A percentile compares a stretch with the other conserved stretches of the same genome.
These are phyloP conservation scores for Syzygium grande DNA, from an alignment of 345 rosid genomes.

Conservation along the genomic window DNA sequence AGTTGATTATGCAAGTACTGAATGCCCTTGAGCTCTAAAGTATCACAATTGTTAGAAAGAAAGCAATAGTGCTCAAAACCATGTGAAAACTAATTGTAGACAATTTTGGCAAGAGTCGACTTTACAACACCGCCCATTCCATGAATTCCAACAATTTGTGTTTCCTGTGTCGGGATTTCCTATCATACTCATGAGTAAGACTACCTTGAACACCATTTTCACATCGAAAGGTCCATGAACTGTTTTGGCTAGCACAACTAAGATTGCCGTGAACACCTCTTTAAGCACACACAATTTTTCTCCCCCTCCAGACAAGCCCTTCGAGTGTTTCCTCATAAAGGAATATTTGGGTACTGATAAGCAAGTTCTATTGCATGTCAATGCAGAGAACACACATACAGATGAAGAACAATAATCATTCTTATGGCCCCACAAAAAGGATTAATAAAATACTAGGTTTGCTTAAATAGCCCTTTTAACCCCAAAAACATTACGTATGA, in stretches of 20 bases:
- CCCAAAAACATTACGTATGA: neutral
- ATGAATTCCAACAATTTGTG: neutral
- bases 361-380: neutral
- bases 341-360: neutral
- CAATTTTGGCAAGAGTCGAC: neutral
- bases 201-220: neutral
- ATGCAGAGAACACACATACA: neutral
- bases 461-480: neutral
- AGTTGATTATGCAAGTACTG: neutral
- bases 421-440: neutral
- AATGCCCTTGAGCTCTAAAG: neutral
- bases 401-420: neutral
- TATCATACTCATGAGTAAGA: neutral
- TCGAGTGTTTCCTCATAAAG: neutral
- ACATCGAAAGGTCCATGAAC: neutral
- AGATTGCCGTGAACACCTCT: neutral
- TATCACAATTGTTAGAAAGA: neutral
- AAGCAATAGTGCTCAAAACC: neutral
- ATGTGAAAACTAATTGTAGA: neutral
- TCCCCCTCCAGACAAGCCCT: neutral
- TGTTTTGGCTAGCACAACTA: neutral
- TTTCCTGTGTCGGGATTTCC: neutral
- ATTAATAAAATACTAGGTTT: accelerated
- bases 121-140: accelerated
- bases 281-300: neutral